A percentile compares a stretch with the other conserved stretches of the same genome.
These are phyloP conservation scores for Chlorella sp. DNA, from an alignment of 139 green algal genomes.

Conservation along the genomic window DNA sequence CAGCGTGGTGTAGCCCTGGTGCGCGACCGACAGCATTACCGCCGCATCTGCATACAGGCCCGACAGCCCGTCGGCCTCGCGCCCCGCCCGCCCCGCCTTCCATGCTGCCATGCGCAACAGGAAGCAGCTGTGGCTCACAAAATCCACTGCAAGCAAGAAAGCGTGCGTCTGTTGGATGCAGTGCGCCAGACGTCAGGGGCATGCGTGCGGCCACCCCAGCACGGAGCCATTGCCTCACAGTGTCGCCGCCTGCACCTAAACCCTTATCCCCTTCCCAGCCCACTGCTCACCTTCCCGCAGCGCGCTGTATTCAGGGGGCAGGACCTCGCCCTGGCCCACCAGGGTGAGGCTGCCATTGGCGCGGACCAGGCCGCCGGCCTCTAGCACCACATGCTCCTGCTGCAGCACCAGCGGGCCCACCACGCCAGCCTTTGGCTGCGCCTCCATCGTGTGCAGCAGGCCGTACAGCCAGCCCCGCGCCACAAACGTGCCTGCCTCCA, in stretches of 20 bases:
- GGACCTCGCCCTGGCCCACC: neutral
- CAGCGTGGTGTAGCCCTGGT: neutral
- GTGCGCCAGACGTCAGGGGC: no score
- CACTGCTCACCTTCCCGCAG: neutral
- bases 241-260: neutral
- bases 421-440: neutral
- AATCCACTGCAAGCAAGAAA: no score
- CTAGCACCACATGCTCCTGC: neutral
- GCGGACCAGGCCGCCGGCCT: neutral
- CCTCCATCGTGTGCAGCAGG: neutral
- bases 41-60: no score
- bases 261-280: neutral
- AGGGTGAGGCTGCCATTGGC: neutral
- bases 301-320: neutral
- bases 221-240: neutral
- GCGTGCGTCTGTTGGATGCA: no score
- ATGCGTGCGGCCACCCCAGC: neutral
- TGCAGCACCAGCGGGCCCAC: conserved; percentile 1
- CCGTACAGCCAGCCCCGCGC: neutral
- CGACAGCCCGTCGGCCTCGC: no score
- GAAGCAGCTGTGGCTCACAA: no score
- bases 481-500: no score
- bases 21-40: no score
- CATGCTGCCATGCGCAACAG: no score
- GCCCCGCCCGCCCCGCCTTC: no score